These are phyloP conservation scores for Verticillium tricorpus DNA, from an alignment of 2,329 filamentous ascomycete species.

Conservation along the genomic window DNA sequence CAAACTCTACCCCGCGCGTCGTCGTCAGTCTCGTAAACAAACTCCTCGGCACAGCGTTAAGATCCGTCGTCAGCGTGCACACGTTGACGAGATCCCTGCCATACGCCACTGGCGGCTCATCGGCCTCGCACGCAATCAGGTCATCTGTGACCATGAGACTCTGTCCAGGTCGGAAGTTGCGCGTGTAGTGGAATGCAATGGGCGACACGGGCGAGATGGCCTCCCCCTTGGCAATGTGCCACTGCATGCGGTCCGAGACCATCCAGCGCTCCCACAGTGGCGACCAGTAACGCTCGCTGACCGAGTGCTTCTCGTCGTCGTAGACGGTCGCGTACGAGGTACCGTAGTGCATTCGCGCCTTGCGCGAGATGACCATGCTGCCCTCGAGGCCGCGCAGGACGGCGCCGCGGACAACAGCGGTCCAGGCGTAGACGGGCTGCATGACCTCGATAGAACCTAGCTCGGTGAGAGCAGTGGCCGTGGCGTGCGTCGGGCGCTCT, in stretches of 20 bases:
- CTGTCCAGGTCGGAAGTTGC: slow-evolving; percentile 76
- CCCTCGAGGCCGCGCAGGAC: slow-evolving; percentile 72
- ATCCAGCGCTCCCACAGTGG: slow-evolving; percentile 79
- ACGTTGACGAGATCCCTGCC: slow-evolving; percentile 63
- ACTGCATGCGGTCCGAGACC: slow-evolving; percentile 79
- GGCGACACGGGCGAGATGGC: slow-evolving; percentile 69
- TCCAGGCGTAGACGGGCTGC: slow-evolving; percentile 80
- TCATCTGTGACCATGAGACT: slow-evolving; percentile 76
- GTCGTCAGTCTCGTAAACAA: slow-evolving; percentile 74
- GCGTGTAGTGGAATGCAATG: slow-evolving; percentile 80
- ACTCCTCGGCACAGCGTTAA: slow-evolving; percentile 68
- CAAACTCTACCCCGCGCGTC: slow-evolving; percentile 74
- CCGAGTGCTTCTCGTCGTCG: slow-evolving; percentile 68
- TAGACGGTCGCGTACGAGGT: slow-evolving; percentile 79
- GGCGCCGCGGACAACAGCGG: slow-evolving; percentile 72
- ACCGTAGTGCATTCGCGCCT: slow-evolving; percentile 73
- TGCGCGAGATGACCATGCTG: slow-evolving; percentile 72
- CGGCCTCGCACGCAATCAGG: slow-evolving; percentile 69
- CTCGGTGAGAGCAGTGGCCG: slow-evolving; percentile 38
- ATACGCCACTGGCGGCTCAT: slow-evolving; percentile 59
- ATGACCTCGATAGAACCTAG: slow-evolving; percentile 68
- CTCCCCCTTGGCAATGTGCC: slow-evolving; percentile 79
- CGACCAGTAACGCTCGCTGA: slow-evolving; percentile 73
- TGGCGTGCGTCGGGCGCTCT: slow-evolving; percentile 59
- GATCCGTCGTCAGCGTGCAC: slow-evolving; percentile 75